Base-by-base conservation (phyloP, 176 grass and related monocot species). In the Cymbopogon citratus region DNA sequence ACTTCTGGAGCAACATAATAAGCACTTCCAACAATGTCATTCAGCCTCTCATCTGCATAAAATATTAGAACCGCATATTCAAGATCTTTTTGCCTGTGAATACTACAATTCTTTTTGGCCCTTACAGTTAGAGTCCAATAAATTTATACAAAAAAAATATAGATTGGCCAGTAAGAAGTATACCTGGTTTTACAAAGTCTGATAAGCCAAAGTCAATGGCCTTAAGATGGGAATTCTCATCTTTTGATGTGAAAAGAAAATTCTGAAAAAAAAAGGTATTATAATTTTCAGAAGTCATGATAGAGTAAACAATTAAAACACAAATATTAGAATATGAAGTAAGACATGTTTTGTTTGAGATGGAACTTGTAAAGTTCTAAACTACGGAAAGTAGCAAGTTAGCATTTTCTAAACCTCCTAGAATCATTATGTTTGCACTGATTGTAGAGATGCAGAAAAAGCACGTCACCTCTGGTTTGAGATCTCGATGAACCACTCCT, bases 1-100 rank as follows among this genome's bases (percentile, higher is more conserved):
- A 97, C 91, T 84, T 97, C 94, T 24, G 94, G 94, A 83, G 94
- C 94, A 85, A 97, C 91, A 61, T 97, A 97, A 85, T 97, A 97
- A 71, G 91, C 94, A 77, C 94, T 97, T 85, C 94, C 94, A 85
- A 97, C 94, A 24, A 98, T 94, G 74, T 98, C 92, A 91, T 94
- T 94, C 21, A 94, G 70, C 85, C 87, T 87, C 83, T 94, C 92
- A 87, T 94, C 92, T 94, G 78, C 46, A 85, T 69, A 74, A 34
- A 84, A 67, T 69, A 78, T 85, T 62, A 69, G 39, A 81, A 72
- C 7, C 34, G 7, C 9, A 3, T 29, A 61, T 82, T 73, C 44
- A 85, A 79, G 21, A 84, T 46, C 7, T 24, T 46, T 74, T 64
- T 46, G 23, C 16, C 12, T 59, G 44, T 48, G 56, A 64, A 66